Conservation (phyloP, 768 basidiomycete genomes). For the Calocybe cyanea region DNA sequence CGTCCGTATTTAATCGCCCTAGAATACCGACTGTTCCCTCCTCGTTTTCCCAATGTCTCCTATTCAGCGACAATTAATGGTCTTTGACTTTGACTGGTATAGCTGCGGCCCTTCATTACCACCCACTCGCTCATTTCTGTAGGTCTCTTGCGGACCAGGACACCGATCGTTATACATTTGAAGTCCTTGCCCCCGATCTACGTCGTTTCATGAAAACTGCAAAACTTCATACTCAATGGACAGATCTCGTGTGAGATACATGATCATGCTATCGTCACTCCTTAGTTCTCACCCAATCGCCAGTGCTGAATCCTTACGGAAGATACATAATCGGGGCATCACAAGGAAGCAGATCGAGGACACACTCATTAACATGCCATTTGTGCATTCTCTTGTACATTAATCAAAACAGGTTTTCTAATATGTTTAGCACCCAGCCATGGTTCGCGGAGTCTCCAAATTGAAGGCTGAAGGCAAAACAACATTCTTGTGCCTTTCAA, state of each 20-base stretch:
- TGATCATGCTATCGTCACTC: not conserved
- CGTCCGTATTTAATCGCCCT: conserved; percentile 9
- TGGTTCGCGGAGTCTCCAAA: conserved; percentile 82
- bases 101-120: conserved; percentile 3
- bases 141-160: conserved; percentile 96
- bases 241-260: conserved; percentile 83
- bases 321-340: conserved; percentile 66
- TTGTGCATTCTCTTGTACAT: conserved; percentile 47
- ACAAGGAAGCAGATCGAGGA: conserved; percentile 73
- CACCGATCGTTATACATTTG: conserved; percentile 89
- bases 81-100: conserved; percentile 98
- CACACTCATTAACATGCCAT: conserved; percentile 79
- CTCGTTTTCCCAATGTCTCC: conserved; percentile 22
- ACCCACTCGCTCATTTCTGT: conserved; percentile 7
- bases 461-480: conserved; percentile 67
- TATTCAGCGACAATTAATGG: conserved; percentile 63
- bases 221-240: conserved; percentile 75
- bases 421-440: conserved; percentile 82
- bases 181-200: conserved; percentile 81
- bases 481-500: conserved; percentile 89
- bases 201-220: conserved; percentile 76
- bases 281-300: conserved; percentile 7
- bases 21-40: conserved; percentile 1
- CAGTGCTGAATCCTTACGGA: conserved; percentile 67
- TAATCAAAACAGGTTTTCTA: not conserved